Conservation (phyloP, 1,284 basidiomycete genomes). For the Gomphus sp. region DNA sequence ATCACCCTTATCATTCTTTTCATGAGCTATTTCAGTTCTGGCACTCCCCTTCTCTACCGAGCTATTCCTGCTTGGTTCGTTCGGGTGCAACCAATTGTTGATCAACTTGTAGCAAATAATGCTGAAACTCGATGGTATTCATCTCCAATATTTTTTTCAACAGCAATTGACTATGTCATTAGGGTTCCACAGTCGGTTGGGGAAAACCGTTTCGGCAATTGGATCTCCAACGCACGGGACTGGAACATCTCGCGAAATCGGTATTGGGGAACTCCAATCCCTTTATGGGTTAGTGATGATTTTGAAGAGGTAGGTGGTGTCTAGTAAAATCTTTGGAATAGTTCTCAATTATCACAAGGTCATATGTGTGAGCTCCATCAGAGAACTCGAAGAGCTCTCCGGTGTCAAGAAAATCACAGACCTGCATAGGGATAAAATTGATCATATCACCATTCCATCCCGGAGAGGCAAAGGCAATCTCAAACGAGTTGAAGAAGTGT, state of each 20-base stretch:
- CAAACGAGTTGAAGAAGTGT: constrained; percentile 91
- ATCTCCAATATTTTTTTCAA: neutral
- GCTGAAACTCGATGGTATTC: constrained; percentile 80
- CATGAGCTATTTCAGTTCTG: constrained; percentile 48
- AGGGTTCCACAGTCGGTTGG: constrained; percentile 90
- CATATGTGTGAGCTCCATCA: constrained; percentile 82
- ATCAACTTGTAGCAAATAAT: constrained; percentile 88
- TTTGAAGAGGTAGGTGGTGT: constrained; percentile 61
- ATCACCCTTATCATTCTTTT: neutral
- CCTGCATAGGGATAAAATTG: constrained; percentile 91
- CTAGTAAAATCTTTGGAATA: neutral
- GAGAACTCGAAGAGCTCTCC: constrained; percentile 82
- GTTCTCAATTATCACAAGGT: constrained; percentile 38
- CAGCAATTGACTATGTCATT: neutral
- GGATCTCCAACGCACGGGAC: constrained; percentile 95
- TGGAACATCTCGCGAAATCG: constrained; percentile 99
- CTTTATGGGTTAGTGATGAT: constrained; percentile 94
- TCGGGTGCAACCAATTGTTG: constrained; percentile 76
- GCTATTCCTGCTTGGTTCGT: constrained; percentile 98
- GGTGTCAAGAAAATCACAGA: constrained; percentile 86
- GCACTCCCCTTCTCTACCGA: constrained; percentile 93
- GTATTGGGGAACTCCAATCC: constrained; percentile 99
- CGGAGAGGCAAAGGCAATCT: constrained; percentile 82
- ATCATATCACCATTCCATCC: constrained; percentile 78
- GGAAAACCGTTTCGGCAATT: constrained; percentile 92